Evolutionary conservation across 345 rosid genomes (phyloP), one percentile per base, ranked within the genome.

Genomic region (Ricinus communis): DNA sequence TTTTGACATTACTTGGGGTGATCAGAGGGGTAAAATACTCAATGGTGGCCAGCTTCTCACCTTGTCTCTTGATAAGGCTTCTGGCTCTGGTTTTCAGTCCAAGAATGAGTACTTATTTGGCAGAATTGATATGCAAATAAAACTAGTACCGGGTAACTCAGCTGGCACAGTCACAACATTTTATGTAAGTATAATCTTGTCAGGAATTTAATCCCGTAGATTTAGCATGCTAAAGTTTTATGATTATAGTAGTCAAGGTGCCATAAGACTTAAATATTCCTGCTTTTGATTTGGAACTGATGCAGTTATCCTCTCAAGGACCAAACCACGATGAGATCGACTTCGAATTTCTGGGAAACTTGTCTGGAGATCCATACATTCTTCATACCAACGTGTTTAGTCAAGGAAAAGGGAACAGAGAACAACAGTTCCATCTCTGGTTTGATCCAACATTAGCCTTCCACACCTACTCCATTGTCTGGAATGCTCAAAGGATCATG

Each of bases 81-180:
- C 97, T 14, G 92, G 97, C 31, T 91, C 92, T 0, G 97, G 90
- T 13, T 91, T 91, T 76, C 84, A 85, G 16, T 88, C 94, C 11
- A 83, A 71, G 69, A 82, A 83, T 10, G 80, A 87, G 63, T 91
- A 80, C 71, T 38, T 88, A 11, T 90, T 66, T 19, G 93, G 88
- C 40, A 88, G 83, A 72, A 81, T 88, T 13, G 94, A 88, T 62
- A 76, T 87, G 87, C 84, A 90, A 45, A 77, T 88, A 62, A 90
- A 90, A 77, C 90, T 90, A 14, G 91, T 88, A 14, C 80, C 86
- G 0, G 93, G 91, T 21, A 88, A 90, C 46, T 90, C 96, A 2
- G 96, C 96, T 1, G 96, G 96, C 73, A 88, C 94, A n/a, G 91
- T 91, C 71, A 89, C 90, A 0, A 80, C 97, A 9, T 87, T 74